Conservation (phyloP, 2,329 filamentous ascomycete species). For the Macrophomina phaseolina region DNA sequence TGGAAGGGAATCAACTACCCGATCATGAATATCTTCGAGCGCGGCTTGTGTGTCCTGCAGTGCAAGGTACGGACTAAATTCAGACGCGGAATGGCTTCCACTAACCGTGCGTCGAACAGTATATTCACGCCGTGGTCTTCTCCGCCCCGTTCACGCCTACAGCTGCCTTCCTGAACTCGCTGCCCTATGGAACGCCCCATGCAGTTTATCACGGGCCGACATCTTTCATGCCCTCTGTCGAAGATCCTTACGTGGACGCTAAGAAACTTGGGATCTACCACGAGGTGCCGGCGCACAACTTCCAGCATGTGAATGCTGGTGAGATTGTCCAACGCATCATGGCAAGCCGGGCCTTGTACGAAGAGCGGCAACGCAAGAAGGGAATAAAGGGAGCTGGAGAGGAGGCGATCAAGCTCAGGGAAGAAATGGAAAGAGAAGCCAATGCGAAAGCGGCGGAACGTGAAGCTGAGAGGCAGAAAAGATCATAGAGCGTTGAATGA, state of each 20-base stretch:
- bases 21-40: conserved; percentile 99
- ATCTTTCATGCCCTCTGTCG: conserved; percentile 74
- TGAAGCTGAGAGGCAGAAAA: conserved; percentile 11
- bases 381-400: conserved; percentile 84
- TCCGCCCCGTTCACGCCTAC: conserved; percentile 87
- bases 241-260: conserved; percentile 71
- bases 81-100: neutral
- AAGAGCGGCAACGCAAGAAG: conserved; percentile 89
- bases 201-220: conserved; percentile 97
- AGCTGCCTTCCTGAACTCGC: conserved; percentile 72
- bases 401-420: conserved; percentile 50
- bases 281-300: conserved; percentile 77
- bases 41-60: conserved; percentile 91
- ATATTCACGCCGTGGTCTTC: conserved; percentile 86
- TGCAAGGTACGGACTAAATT: conserved; percentile 70
- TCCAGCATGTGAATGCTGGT: conserved; percentile 86
- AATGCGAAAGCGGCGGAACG: conserved; percentile 24
- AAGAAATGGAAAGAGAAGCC: conserved; percentile 46
- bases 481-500: neutral
- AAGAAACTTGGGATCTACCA: conserved; percentile 84
- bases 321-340: conserved; percentile 92
- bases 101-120: conserved; percentile 56
- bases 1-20: conserved; percentile 99
- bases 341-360: conserved; percentile 83
- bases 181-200: conserved; percentile 73